Evolutionary conservation across 108 stramenopile species (phyloP).

Genomic region (Conticribra weissflogii): DNA sequence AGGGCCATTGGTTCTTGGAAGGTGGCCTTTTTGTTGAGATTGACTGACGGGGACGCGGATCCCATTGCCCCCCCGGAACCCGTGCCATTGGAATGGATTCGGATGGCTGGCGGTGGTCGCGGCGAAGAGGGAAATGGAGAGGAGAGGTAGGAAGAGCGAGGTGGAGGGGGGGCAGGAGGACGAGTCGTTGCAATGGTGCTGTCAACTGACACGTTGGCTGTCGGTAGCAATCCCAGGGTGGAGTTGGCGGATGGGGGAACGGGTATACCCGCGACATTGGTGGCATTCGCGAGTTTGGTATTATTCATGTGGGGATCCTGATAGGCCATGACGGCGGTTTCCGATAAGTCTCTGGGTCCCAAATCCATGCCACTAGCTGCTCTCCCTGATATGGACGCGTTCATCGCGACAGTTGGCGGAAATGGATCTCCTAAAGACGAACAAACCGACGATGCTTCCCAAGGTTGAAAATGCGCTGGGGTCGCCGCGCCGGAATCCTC

Average conservation of each 20-base stretch:
- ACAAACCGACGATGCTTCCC: constrained; percentile 4
- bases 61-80: background rate
- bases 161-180: background rate
- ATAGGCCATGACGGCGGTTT: constrained; percentile 5
- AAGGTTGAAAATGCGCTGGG: constrained; percentile 15
- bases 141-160: constrained; percentile 4
- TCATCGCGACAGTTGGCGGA: background rate
- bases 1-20: constrained; percentile 23
- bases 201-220: background rate
- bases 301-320: background rate
- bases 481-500: constrained; percentile 2
- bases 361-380: background rate
- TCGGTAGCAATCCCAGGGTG: background rate
- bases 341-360: constrained; percentile 3
- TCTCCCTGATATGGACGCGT: background rate
- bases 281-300: constrained; percentile 16
- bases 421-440: constrained; percentile 5
- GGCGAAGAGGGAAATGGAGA: constrained; percentile 1
- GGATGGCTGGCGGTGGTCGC: constrained; percentile 19
- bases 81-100: too few relatives aligned
- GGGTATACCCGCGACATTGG: background rate
- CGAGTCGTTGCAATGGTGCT: background rate
- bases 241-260: background rate
- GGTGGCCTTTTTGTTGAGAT: constrained; percentile 24
- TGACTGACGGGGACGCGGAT: constrained; percentile 4